Percentiles rank a stretch among this genome's conserved stretches.
Conservation (phyloP, 2,329 filamentous ascomycete species). For the Apiospora malaysiana region DNA sequence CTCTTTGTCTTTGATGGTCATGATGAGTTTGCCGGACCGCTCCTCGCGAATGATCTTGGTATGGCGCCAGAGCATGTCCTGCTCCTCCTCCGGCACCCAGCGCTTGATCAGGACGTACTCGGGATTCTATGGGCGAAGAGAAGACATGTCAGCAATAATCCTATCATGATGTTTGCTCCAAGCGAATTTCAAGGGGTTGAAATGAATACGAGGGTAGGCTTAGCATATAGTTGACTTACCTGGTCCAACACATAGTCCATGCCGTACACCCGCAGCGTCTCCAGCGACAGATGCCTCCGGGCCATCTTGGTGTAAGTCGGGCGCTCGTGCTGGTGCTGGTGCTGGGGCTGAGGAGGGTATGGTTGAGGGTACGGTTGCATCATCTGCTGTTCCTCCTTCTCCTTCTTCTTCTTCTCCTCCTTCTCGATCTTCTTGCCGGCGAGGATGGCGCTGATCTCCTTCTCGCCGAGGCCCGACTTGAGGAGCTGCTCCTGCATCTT, state of each 20-base stretch:
- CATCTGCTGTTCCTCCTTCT: slow-evolving; percentile 40
- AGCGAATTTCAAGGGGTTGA: background rate
- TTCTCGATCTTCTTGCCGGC: slow-evolving; percentile 51
- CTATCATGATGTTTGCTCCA: background rate
- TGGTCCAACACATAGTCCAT: slow-evolving; percentile 64
- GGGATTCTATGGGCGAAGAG: slow-evolving; percentile 54
- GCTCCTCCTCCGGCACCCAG: slow-evolving; percentile 74
- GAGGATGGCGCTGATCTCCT: slow-evolving; percentile 64
- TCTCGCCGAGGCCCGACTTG: slow-evolving; percentile 63
- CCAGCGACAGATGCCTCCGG: slow-evolving; percentile 64
- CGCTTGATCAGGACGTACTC: slow-evolving; percentile 76
- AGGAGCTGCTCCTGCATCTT: slow-evolving; percentile 63
- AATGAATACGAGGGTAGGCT: background rate
- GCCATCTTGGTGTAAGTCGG: slow-evolving; percentile 70
- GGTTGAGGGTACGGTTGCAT: slow-evolving; percentile 1
- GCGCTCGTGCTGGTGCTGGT: slow-evolving; percentile 36
- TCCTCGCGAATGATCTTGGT: slow-evolving; percentile 68
- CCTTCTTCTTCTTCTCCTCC: slow-evolving; percentile 49
- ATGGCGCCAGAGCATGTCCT: slow-evolving; percentile 75
- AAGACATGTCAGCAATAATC: background rate
- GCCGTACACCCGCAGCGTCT: slow-evolving; percentile 61
- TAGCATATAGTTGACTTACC: slow-evolving; percentile 48
- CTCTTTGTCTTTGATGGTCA: slow-evolving; percentile 53
- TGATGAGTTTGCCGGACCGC: slow-evolving; percentile 49
- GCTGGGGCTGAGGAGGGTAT: slow-evolving; percentile 18